Percentiles rank a stretch among this genome's conserved stretches.
phyloP scores from a whole-genome alignment of 2,329 filamentous ascomycete genomes.

The Thyridium curvatum region DNA sequence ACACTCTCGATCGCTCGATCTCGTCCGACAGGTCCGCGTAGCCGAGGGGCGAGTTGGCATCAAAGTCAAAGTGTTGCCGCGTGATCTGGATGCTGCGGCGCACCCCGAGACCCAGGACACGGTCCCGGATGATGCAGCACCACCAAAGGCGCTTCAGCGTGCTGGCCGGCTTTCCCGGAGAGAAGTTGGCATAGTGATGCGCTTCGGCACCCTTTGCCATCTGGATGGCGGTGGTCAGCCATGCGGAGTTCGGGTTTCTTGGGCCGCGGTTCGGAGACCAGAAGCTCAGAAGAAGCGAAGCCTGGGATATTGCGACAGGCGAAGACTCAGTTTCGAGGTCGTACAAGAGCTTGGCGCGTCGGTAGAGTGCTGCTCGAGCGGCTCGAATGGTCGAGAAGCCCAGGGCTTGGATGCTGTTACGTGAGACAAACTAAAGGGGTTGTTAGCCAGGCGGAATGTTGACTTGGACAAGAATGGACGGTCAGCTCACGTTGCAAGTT shows the following conservation, averaged over 20 bases:
- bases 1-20: constrained; percentile 35
- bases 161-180: constrained; percentile 28
- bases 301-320: constrained; percentile 30
- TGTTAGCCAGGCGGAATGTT: background rate
- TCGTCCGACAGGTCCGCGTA: constrained; percentile 39
- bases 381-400: constrained; percentile 35
- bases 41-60: constrained; percentile 25
- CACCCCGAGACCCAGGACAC: constrained; percentile 41
- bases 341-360: constrained; percentile 34
- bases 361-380: constrained; percentile 37
- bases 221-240: constrained; percentile 43
- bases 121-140: constrained; percentile 47
- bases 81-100: constrained; percentile 45
- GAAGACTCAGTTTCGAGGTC: constrained; percentile 38
- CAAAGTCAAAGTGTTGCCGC: constrained; percentile 36
- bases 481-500: constrained; percentile 27
- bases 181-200: constrained; percentile 29
- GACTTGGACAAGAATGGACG: background rate
- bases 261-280: constrained; percentile 22
- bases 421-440: constrained; percentile 28
- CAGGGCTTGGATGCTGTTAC: constrained; percentile 28
- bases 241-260: constrained; percentile 33
- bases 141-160: constrained; percentile 47
- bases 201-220: constrained; percentile 39
- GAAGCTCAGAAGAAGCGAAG: constrained; percentile 34